phyloP scores from a whole-genome alignment of 2,329 filamentous ascomycete species.

The Diaporthe velutina region DNA sequence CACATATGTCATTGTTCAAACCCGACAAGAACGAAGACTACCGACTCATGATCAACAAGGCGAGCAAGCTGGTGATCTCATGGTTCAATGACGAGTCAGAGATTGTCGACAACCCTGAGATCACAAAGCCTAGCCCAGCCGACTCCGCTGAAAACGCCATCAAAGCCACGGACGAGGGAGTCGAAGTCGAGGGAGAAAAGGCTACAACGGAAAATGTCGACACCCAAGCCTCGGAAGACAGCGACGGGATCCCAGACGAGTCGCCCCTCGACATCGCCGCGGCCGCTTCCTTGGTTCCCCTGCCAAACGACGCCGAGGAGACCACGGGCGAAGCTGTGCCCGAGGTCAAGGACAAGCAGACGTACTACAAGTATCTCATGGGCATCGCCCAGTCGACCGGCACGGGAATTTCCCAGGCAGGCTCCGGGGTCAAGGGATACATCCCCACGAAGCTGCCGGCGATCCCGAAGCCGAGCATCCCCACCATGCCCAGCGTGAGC shows the following conservation, averaged over 20 bases:
- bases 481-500: constrained; percentile 44
- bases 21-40: constrained; percentile 73
- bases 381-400: constrained; percentile 61
- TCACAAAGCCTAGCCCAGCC: constrained; percentile 42
- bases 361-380: constrained; percentile 64
- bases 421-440: constrained; percentile 60
- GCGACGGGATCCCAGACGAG: constrained; percentile 54
- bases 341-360: constrained; percentile 51
- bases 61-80: constrained; percentile 67
- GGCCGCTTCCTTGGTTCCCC: constrained; percentile 62
- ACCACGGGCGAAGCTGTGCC: constrained; percentile 46
- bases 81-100: constrained; percentile 67
- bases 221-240: constrained; percentile 48
- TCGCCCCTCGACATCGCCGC: constrained; percentile 67
- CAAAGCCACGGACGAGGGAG: constrained; percentile 43
- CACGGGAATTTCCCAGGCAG: constrained; percentile 55
- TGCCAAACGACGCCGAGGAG: constrained; percentile 57
- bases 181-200: constrained; percentile 38
- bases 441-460: constrained; percentile 59
- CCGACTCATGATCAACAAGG: constrained; percentile 71
- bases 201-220: constrained; percentile 35
- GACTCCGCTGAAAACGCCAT: constrained; percentile 45
- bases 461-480: constrained; percentile 47
- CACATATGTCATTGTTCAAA: constrained; percentile 77
- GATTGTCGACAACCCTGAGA: constrained; percentile 57